Conservation (phyloP, 768 basidiomycete species). For the Lepiota brunneoincarnata region DNA sequence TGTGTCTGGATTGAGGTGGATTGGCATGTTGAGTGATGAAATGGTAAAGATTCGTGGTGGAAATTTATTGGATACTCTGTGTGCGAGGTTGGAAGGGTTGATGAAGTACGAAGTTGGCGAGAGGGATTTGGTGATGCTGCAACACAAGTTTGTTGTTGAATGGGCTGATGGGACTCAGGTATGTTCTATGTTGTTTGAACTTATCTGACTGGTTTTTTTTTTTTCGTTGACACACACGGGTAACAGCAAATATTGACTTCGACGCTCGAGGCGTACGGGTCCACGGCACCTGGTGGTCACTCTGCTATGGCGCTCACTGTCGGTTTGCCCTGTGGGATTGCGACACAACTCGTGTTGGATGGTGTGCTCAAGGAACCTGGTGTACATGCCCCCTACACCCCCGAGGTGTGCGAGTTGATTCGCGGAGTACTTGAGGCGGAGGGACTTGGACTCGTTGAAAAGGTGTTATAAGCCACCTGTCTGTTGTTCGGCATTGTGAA, state of each 20-base stretch:
- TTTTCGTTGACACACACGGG: not conserved
- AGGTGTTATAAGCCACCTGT: slow-evolving; percentile 44
- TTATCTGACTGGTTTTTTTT: slow-evolving; percentile 6
- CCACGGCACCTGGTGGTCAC: slow-evolving; percentile 55
- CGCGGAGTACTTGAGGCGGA: slow-evolving; percentile 66
- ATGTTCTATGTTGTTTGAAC: slow-evolving; percentile 1
- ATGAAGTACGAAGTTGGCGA: slow-evolving; percentile 92
- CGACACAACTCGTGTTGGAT: slow-evolving; percentile 87
- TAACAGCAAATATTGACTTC: slow-evolving; percentile 81
- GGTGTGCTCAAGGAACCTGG: slow-evolving; percentile 78
- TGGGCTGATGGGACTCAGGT: slow-evolving; percentile 80
- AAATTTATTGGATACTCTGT: slow-evolving; percentile 92
- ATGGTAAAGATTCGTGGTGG: slow-evolving; percentile 58
- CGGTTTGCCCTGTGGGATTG: slow-evolving; percentile 92
- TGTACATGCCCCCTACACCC: slow-evolving; percentile 83
- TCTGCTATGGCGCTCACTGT: slow-evolving; percentile 93
- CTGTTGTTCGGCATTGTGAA: too few species aligned
- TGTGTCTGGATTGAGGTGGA: slow-evolving; percentile 88
- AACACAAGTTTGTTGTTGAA: slow-evolving; percentile 95
- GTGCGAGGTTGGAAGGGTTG: slow-evolving; percentile 82
- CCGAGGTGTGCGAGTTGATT: slow-evolving; percentile 79
- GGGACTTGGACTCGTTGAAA: slow-evolving; percentile 72
- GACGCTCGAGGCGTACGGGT: slow-evolving; percentile 87
- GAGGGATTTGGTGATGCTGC: slow-evolving; percentile 95
- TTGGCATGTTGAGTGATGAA: slow-evolving; percentile 83